Conservation (phyloP, 495 filamentous ascomycete species). For the Penicillium cataractarum region DNA sequence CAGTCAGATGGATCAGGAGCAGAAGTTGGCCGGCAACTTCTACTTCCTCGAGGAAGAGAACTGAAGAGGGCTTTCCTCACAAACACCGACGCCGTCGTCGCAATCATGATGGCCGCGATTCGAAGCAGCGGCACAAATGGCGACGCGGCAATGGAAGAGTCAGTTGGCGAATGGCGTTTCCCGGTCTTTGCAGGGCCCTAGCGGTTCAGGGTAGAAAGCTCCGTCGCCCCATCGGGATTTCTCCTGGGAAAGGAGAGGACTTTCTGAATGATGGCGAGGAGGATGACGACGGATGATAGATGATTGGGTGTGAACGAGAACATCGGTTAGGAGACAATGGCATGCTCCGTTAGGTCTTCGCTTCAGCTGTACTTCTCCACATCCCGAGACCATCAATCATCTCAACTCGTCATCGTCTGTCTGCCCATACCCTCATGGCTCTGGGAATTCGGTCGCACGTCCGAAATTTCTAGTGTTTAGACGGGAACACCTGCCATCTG, state of each 20-base stretch:
- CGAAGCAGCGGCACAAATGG: constrained; percentile 41
- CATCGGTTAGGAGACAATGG: constrained; percentile 32
- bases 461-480: constrained; percentile 6
- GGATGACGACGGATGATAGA: constrained; percentile 48
- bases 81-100: constrained; percentile 49
- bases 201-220: constrained; percentile 37
- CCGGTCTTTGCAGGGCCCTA: constrained; percentile 49
- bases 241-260: constrained; percentile 46
- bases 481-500: constrained; percentile 11
- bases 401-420: constrained; percentile 12
- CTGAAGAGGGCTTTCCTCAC: constrained; percentile 66
- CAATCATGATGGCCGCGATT: constrained; percentile 47
- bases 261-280: constrained; percentile 54
- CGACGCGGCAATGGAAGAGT: constrained; percentile 40
- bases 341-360: constrained; percentile 38
- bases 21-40: constrained; percentile 92
- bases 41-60: constrained; percentile 94
- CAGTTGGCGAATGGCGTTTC: constrained; percentile 45
- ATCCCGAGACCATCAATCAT: constrained; percentile 16
- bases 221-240: constrained; percentile 27
- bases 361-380: constrained; percentile 18
- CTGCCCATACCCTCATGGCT: constrained; percentile 19
- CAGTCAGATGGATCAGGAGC: constrained; percentile 94
- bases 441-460: constrained; percentile 7
- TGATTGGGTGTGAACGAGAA: constrained; percentile 20